Conservation (phyloP, 768 basidiomycete species). For the Leccinum ochraceum region DNA sequence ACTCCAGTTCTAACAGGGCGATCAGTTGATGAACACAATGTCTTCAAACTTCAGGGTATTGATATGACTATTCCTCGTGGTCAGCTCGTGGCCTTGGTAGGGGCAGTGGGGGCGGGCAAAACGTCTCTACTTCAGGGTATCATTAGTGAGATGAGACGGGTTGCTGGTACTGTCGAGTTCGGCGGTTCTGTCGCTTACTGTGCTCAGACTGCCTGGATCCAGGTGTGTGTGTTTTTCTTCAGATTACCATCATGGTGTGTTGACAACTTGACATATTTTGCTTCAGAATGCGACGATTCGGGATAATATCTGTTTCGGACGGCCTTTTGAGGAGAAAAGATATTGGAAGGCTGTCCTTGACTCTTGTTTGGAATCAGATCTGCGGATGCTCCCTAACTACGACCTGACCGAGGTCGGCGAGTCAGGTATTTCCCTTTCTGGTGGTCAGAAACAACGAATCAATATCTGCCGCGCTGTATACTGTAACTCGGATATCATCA, state of each 20-base stretch:
- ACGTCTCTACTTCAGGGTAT: too few species aligned
- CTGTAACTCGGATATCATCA: not conserved
- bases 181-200: too few species aligned
- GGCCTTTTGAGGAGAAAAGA: slow-evolving; percentile 74
- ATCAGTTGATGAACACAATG: too few species aligned
- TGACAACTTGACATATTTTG: not conserved
- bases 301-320: slow-evolving; percentile 89
- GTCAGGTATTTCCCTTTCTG: slow-evolving; percentile 85
- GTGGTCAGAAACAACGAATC: slow-evolving; percentile 49
- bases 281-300: slow-evolving; percentile 76
- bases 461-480: slow-evolving; percentile 3
- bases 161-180: too few species aligned
- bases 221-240: slow-evolving; percentile 30
- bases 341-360: slow-evolving; percentile 83
- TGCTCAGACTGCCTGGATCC: slow-evolving; percentile 61
- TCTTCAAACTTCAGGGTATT: too few species aligned
- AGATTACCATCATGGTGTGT: not conserved
- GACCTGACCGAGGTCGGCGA: slow-evolving; percentile 25
- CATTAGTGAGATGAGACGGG: too few species aligned
- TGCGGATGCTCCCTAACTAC: slow-evolving; percentile 47
- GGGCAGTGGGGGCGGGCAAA: too few species aligned
- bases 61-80: too few species aligned
- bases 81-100: too few species aligned
- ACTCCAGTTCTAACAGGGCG: too few species aligned
- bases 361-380: slow-evolving; percentile 77